Evolutionary conservation across 805 yeast genomes (phyloP).

Genomic region (Lipomyces yamanashiensis): DNA sequence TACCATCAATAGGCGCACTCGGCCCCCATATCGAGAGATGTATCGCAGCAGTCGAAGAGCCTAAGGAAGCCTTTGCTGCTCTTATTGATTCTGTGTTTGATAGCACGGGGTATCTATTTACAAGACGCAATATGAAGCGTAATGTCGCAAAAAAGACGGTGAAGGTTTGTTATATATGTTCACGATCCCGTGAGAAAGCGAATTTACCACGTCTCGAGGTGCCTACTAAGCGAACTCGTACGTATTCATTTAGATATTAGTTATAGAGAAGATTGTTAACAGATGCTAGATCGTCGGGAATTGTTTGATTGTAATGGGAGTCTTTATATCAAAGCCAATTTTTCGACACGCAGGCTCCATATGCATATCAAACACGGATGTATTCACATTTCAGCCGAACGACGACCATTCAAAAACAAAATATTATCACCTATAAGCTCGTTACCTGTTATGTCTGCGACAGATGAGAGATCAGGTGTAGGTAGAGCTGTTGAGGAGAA

Average conservation of each 20-base stretch:
- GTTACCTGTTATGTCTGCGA: neutral
- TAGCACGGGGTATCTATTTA: conserved; percentile 20
- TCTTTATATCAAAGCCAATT: conserved; percentile 14
- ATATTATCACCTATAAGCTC: neutral
- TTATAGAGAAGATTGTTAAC: neutral
- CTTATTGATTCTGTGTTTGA: conserved; percentile 21
- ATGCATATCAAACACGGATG: conserved; percentile 18
- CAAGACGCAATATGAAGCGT: conserved; percentile 16
- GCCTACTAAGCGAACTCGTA: conserved; percentile 18
- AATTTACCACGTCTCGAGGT: conserved; percentile 22
- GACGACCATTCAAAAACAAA: conserved; percentile 18
- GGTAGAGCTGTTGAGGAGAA: neutral
- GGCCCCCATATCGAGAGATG: neutral
- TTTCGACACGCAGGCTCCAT: conserved; percentile 4
- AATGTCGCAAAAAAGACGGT: conserved; percentile 11
- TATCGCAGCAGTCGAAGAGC: conserved; percentile 2
- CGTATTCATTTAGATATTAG: neutral
- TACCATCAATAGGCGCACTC: conserved; percentile 14
- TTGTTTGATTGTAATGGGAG: conserved; percentile 23
- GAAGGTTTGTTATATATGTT: conserved; percentile 23
- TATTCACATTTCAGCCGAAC: conserved; percentile 24
- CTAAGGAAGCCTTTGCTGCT: conserved; percentile 19
- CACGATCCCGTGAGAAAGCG: conserved; percentile 21
- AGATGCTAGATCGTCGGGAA: conserved; percentile 14
- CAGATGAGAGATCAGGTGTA: neutral